These are phyloP conservation scores for Dryas octopetala DNA, from an alignment of 306 rosid genomes.

Conservation along the genomic window DNA sequence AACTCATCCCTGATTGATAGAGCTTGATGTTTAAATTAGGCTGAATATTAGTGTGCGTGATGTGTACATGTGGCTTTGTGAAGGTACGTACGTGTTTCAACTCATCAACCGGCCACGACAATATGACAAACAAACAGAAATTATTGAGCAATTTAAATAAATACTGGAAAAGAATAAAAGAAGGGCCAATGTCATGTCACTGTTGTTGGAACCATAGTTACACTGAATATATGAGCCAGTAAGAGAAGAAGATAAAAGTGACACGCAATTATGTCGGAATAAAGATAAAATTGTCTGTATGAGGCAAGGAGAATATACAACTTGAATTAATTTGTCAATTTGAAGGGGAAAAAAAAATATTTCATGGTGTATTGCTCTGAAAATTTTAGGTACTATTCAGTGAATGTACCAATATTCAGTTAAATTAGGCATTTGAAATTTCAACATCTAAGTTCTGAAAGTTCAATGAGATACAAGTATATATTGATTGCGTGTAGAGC, in stretches of 20 bases:
- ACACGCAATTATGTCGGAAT: conserved; percentile 6
- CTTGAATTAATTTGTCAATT: not conserved
- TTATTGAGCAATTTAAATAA: not conserved
- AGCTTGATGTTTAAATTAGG: not conserved
- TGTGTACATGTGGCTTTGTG: not conserved
- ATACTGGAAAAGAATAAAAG: too few species aligned
- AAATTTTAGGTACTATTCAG: too few species aligned
- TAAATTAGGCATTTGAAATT: too few species aligned
- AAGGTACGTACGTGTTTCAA: not conserved
- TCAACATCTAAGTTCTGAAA: not conserved
- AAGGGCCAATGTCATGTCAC: not conserved
- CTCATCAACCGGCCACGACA: not conserved
- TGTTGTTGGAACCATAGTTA: not conserved
- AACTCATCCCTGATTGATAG: not conserved
- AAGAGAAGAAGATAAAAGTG: not conserved
- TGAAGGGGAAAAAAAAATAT: not conserved
- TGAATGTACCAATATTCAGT: too few species aligned
- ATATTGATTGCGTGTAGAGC: conserved; percentile 1
- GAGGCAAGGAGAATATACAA: conserved; percentile 4
- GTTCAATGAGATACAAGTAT: too few species aligned
- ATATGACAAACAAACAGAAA: too few species aligned
- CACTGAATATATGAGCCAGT: not conserved
- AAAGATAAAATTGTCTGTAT: not conserved
- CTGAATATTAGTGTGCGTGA: not conserved
- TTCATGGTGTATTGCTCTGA: not conserved